phyloP scores from a whole-genome alignment of 495 filamentous ascomycete genomes.

The Penicillium goetzii region DNA sequence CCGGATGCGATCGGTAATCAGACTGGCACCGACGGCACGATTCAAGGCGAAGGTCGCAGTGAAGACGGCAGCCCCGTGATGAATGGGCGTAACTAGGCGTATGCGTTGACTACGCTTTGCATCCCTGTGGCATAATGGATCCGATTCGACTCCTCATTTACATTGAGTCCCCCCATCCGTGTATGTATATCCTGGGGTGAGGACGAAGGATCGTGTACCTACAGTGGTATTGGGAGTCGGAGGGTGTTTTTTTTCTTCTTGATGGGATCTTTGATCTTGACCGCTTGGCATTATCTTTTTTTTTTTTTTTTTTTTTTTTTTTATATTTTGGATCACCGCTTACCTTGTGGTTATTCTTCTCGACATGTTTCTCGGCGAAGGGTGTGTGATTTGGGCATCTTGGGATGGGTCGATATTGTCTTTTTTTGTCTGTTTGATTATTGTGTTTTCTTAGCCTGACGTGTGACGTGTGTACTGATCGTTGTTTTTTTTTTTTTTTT shows the following conservation, averaged over 20 bases:
- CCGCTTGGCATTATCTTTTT: not conserved
- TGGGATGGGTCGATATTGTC: slow-evolving; percentile 24
- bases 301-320: slow-evolving; percentile 4
- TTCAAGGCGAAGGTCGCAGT: slow-evolving; percentile 30
- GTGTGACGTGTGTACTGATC: slow-evolving; percentile 38
- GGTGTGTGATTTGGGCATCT: slow-evolving; percentile 27
- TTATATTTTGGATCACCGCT: slow-evolving; percentile 9
- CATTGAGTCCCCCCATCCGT: slow-evolving; percentile 2
- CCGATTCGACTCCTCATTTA: slow-evolving; percentile 8
- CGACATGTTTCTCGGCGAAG: slow-evolving; percentile 18
- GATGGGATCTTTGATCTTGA: slow-evolving; percentile 6
- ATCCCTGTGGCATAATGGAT: slow-evolving; percentile 18
- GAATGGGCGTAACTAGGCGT: slow-evolving; percentile 26
- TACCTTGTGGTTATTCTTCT: slow-evolving; percentile 2
- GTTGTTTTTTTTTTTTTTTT: slow-evolving; percentile 17
- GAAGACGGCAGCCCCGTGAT: slow-evolving; percentile 33
- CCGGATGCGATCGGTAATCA: slow-evolving; percentile 24
- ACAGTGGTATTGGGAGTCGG: slow-evolving; percentile 30
- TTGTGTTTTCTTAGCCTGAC: slow-evolving; percentile 30
- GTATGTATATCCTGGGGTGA: slow-evolving; percentile 21
- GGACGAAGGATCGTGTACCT: slow-evolving; percentile 20
- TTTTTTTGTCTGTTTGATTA: slow-evolving; percentile 29
- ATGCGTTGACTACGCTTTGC: slow-evolving; percentile 10
- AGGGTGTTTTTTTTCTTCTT: slow-evolving; percentile 11
- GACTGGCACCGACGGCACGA: slow-evolving; percentile 13